Evolutionary conservation across 331 rosid genomes (phyloP).

Genomic region (Stylosanthes scabra): DNA sequence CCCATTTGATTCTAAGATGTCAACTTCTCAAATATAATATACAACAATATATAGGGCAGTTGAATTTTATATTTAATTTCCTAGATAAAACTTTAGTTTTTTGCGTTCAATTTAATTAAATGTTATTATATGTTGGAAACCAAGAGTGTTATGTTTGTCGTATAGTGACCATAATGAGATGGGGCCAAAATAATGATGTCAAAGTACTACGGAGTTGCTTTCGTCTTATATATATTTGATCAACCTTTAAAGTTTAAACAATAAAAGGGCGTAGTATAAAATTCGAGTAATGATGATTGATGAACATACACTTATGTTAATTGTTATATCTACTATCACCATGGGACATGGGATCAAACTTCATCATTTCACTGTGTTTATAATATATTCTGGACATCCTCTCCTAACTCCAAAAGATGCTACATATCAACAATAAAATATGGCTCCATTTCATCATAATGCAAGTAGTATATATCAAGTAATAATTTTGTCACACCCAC

Average conservation of each 20-base stretch:
- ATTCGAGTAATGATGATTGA: conserved; percentile 38
- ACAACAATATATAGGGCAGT: conserved; percentile 29
- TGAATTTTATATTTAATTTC: conserved; percentile 32
- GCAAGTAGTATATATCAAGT: not conserved
- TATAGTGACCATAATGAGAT: conserved; percentile 30
- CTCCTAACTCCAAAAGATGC: conserved; percentile 27
- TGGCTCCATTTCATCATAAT: not conserved
- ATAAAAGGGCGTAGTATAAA: not conserved
- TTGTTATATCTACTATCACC: not conserved
- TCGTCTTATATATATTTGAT: not conserved
- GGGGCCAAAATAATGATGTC: conserved; percentile 42
- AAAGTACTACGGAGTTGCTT: conserved; percentile 46
- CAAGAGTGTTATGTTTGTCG: conserved; percentile 24
- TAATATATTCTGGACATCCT: conserved; percentile 4
- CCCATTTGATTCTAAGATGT: conserved; percentile 46
- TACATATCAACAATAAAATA: conserved; percentile 13
- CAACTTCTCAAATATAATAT: conserved; percentile 36
- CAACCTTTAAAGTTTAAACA: conserved; percentile 14
- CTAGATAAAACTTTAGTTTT: conserved; percentile 34
- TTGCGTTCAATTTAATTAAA: conserved; percentile 7
- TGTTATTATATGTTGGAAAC: conserved; percentile 1
- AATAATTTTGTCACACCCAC: conserved; percentile 16
- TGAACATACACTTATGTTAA: conserved; percentile 27
- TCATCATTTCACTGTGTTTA: not conserved
- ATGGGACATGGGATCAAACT: conserved; percentile 5